Conservation (phyloP, 805 yeast genomes). For the Zygotorulaspora florentina region DNA sequence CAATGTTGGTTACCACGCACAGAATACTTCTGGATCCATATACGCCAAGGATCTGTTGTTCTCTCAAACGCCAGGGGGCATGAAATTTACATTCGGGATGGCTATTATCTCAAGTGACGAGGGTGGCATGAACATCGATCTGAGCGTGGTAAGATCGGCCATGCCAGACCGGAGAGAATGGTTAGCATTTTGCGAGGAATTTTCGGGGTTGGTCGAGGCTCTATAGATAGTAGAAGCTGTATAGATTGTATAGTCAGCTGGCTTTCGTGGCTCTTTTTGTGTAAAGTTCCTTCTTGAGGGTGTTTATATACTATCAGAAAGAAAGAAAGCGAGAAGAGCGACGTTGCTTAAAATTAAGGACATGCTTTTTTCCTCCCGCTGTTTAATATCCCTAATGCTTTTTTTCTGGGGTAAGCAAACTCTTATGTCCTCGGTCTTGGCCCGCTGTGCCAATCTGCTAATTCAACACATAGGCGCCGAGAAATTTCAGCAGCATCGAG, state of each 20-base stretch:
- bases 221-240: neutral
- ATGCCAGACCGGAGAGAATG: conserved; percentile 10
- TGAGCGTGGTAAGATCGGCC: conserved; percentile 20
- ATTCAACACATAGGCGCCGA: too few species aligned
- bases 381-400: too few species aligned
- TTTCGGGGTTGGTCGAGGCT: conserved; percentile 5
- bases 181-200: conserved; percentile 10
- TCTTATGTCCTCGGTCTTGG: too few species aligned
- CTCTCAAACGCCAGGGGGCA: conserved; percentile 23
- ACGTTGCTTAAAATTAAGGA: too few species aligned
- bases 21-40: conserved; percentile 2
- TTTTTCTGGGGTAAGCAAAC: too few species aligned
- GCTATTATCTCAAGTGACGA: conserved; percentile 21
- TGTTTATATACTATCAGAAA: too few species aligned
- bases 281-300: too few species aligned
- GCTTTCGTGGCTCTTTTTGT: too few species aligned
- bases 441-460: too few species aligned
- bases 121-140: conserved; percentile 22
- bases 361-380: too few species aligned
- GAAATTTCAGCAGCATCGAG: too few species aligned
- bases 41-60: conserved; percentile 19
- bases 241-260: neutral
- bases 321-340: too few species aligned
- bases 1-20: conserved; percentile 22
- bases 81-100: conserved; percentile 21